Conservation (phyloP, 371 early-diverging fungal genomes). For the Mortierella sp. region DNA sequence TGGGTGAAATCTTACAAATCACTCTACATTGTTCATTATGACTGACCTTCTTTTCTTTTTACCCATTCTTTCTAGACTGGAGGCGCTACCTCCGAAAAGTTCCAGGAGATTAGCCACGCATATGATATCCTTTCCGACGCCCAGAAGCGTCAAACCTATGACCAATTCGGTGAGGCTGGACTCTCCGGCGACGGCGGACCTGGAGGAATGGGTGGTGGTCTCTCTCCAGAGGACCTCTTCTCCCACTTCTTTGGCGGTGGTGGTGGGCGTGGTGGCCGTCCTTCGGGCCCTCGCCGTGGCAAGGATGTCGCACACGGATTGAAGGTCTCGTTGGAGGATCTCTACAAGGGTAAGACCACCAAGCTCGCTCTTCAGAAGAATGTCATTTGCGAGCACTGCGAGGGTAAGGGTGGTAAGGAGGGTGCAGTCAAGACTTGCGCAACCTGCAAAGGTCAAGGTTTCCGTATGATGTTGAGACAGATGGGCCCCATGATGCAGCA, state of each 20-base stretch:
- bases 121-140: conserved; percentile 94
- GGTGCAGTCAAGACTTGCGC: conserved; percentile 78
- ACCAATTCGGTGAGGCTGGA: conserved; percentile 89
- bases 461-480: conserved; percentile 88
- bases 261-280: conserved; percentile 72
- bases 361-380: conserved; percentile 92
- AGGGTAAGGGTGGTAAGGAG: conserved; percentile 85
- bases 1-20: neutral
- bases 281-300: conserved; percentile 82
- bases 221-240: conserved; percentile 89
- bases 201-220: conserved; percentile 79
- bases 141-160: conserved; percentile 83
- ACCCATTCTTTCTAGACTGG: conserved; percentile 59
- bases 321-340: conserved; percentile 92
- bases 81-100: conserved; percentile 79
- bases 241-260: conserved; percentile 86
- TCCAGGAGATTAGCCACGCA: conserved; percentile 95
- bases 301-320: conserved; percentile 84
- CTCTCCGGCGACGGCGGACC: conserved; percentile 75
- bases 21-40: neutral
- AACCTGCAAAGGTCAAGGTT: conserved; percentile 88
- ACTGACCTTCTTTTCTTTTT: neutral
- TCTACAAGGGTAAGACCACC: conserved; percentile 93
- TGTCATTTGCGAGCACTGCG: conserved; percentile 81
- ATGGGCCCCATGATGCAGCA: conserved; percentile 99